Evolutionary conservation across 768 basidiomycete species (phyloP), one percentile per base, ranked within the genome.

Genomic region (Russula emetica): DNA sequence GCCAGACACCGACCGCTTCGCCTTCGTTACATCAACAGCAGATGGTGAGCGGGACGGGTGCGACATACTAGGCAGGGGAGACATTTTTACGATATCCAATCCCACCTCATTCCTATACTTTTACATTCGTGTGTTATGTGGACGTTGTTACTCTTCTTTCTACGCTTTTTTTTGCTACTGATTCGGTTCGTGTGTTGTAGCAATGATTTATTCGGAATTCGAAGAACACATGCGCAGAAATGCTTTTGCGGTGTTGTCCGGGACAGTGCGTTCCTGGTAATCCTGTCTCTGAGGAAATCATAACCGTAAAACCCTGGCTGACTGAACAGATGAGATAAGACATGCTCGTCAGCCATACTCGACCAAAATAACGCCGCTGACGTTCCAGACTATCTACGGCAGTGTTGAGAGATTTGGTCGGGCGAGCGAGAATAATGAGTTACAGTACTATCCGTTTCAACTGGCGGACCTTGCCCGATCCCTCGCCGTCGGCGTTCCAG

Each of bases 1-100:
- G 70, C 20, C 73, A 74, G 58, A 67, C 73, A 38, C 70, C 71
- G 13, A 66, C 73, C 9, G 70, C 72, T 24, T 74, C 74, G 51
- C 74, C 74, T 38, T 75, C 74, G 55, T 30, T 75, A 52, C 74
- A 75, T 69, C 68, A 74, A 47, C 71, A 73, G 30, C 73, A 74
- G 54, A 66, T 71, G 28, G 73, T 75, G 4, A 71, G 73, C 16
- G 67, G 71, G 40, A 73, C 74, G 10, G 63, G 63, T 16, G 63
- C 63, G 22, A 64, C 63, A 30, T 65, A 65, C 36, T 65, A 65
- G 55, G 55, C 40, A 13, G 13, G 44, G 47, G 54, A 44, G 59
- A 45, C 26, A 22, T 26, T 28, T 53, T 24, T 11, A 47, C 55
- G 30, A 60, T 64, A 64, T 60, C 45, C 58, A 60, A 49, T 49